Conservation (phyloP, 768 basidiomycete species). For the Hydnum rufescens region DNA sequence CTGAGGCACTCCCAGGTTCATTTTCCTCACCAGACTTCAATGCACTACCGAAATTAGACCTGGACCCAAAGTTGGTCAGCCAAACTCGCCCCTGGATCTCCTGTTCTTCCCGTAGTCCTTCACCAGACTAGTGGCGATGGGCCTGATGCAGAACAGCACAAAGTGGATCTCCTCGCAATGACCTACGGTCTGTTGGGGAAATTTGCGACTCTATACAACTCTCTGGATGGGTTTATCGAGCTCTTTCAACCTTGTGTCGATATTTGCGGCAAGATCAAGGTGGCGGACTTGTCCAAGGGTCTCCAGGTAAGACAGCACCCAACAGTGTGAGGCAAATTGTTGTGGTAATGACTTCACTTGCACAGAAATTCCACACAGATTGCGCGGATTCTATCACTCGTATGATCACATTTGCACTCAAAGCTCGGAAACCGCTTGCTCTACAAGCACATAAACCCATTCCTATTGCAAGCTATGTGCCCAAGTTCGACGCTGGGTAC, state of each 20-base stretch:
- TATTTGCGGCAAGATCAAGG: slow-evolving; percentile 36
- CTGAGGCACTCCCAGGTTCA: slow-evolving; percentile 35
- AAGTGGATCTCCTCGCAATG: slow-evolving; percentile 48
- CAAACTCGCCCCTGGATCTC: slow-evolving; percentile 22
- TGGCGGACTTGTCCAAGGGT: slow-evolving; percentile 24
- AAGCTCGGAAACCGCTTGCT: slow-evolving; percentile 54
- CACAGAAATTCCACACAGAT: slow-evolving; percentile 29
- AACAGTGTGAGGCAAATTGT: neutral
- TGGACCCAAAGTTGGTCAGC: slow-evolving; percentile 19
- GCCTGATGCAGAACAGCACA: slow-evolving; percentile 34
- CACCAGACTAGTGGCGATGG: slow-evolving; percentile 12
- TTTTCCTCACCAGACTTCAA: slow-evolving; percentile 47
- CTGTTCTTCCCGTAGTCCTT: slow-evolving; percentile 30
- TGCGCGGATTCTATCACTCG: slow-evolving; percentile 33
- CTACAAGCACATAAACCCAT: slow-evolving; percentile 93
- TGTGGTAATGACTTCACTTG: neutral
- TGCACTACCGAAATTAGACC: slow-evolving; percentile 25
- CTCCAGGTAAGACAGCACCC: slow-evolving; percentile 31
- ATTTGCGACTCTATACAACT: slow-evolving; percentile 59
- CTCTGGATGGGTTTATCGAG: slow-evolving; percentile 68
- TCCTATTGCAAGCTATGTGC: slow-evolving; percentile 80
- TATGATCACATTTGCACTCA: slow-evolving; percentile 49
- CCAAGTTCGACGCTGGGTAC: slow-evolving; percentile 66
- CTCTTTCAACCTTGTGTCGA: slow-evolving; percentile 48
- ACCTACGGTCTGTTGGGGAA: slow-evolving; percentile 42